Conservation (phyloP, 2,329 filamentous ascomycete species). For the Neonectria coccinea region DNA sequence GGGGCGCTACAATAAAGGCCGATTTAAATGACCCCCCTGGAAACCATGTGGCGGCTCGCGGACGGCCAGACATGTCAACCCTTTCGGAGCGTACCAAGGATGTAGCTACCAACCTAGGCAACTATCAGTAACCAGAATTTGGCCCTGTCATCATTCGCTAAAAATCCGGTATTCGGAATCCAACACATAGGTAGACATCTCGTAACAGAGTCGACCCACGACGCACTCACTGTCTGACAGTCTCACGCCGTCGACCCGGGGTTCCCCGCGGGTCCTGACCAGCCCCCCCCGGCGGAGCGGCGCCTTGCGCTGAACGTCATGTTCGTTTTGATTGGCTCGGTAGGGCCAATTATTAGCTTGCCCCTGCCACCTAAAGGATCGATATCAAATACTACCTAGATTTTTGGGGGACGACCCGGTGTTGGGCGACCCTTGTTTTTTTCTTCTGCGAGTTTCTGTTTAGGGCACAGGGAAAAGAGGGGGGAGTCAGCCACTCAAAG, state of each 20-base stretch:
- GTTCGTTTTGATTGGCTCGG: slow-evolving; percentile 49
- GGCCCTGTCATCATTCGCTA: background rate
- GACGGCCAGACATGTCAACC: background rate
- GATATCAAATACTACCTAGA: slow-evolving; percentile 52
- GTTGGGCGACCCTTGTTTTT: slow-evolving; percentile 28
- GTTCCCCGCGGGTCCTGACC: slow-evolving; percentile 45
- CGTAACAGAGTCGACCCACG: slow-evolving; percentile 22
- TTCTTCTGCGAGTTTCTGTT: slow-evolving; percentile 15
- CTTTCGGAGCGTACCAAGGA: background rate
- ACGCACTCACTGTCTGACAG: slow-evolving; percentile 22
- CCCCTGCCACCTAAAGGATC: slow-evolving; percentile 49
- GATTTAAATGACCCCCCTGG: background rate
- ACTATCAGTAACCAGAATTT: background rate
- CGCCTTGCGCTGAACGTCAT: slow-evolving; percentile 50
- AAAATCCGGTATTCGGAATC: slow-evolving; percentile 18
- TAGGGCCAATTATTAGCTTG: slow-evolving; percentile 40
- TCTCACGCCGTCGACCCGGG: slow-evolving; percentile 31
- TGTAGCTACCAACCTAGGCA: background rate
- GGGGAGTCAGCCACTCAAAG: slow-evolving; percentile 40
- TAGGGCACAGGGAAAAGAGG: slow-evolving; percentile 20
- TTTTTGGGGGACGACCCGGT: slow-evolving; percentile 37
- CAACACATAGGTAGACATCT: background rate
- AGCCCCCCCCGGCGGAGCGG: slow-evolving; percentile 39
- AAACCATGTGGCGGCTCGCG: slow-evolving; percentile 4
- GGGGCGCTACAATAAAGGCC: slow-evolving; percentile 16